phyloP scores from a whole-genome alignment of 2,329 filamentous ascomycete species.

The Lachnellula occidentalis region DNA sequence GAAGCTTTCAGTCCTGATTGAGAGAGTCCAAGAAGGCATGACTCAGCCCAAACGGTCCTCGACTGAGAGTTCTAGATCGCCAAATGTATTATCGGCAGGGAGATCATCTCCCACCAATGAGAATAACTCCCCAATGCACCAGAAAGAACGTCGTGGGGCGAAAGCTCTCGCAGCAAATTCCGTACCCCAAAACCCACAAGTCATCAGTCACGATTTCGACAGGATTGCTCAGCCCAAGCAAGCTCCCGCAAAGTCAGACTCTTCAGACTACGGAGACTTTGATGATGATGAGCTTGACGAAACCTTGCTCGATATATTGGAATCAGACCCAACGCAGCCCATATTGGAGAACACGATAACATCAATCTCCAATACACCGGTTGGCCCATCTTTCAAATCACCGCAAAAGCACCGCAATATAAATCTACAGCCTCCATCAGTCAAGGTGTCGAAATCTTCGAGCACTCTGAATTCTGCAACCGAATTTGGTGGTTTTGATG shows the following conservation, averaged over 20 bases:
- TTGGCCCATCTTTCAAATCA: neutral
- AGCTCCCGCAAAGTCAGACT: constrained; percentile 7
- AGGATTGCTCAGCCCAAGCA: neutral
- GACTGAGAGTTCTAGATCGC: constrained; percentile 35
- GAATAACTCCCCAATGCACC: constrained; percentile 3
- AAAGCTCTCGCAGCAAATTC: neutral
- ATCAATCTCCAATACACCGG: constrained; percentile 1
- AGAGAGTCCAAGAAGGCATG: constrained; percentile 54
- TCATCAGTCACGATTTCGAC: neutral
- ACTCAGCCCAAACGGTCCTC: constrained; percentile 30
- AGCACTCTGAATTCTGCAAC: constrained; percentile 17
- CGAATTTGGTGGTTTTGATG: constrained; percentile 62
- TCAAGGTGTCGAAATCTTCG: neutral
- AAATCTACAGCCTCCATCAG: neutral
- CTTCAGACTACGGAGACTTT: constrained; percentile 35
- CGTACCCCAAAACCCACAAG: neutral
- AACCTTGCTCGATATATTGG: constrained; percentile 46
- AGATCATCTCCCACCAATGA: neutral
- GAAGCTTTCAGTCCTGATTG: constrained; percentile 56
- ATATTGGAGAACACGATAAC: neutral
- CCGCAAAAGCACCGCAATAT: neutral
- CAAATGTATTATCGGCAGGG: constrained; percentile 32
- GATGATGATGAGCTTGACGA: constrained; percentile 47
- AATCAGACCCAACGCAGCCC: constrained; percentile 34
- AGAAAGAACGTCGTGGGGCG: neutral